Percentiles rank a stretch among this genome's conserved stretches.
Evolutionary conservation across 768 basidiomycete species (phyloP).

Genomic region (Paxillus rubicundulus): DNA sequence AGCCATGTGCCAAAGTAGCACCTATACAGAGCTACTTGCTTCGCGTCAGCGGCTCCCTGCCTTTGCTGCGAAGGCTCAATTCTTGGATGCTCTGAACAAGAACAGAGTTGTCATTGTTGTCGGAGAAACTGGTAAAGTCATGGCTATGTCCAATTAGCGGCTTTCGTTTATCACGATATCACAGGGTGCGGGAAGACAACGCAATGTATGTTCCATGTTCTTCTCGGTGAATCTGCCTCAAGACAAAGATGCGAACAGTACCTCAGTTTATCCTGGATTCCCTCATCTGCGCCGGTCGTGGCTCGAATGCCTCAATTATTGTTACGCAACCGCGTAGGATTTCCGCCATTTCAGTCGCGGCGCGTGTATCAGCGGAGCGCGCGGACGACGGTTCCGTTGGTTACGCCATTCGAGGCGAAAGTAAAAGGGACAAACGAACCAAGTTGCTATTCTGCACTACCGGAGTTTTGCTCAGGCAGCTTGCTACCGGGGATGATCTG

Average conservation of each 20-base stretch:
- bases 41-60: slow-evolving; percentile 70
- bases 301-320: slow-evolving; percentile 70
- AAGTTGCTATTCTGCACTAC: slow-evolving; percentile 90
- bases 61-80: slow-evolving; percentile 61
- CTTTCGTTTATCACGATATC: slow-evolving; percentile 4
- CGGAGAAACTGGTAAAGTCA: slow-evolving; percentile 74
- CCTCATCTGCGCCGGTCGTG: slow-evolving; percentile 58
- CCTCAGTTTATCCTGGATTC: slow-evolving; percentile 90
- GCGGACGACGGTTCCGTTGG: slow-evolving; percentile 76
- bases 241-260: slow-evolving; percentile 39
- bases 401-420: slow-evolving; percentile 88
- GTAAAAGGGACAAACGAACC: slow-evolving; percentile 60
- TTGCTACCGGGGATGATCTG: slow-evolving; percentile 72
- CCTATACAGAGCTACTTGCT: slow-evolving; percentile 57
- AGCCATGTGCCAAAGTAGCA: slow-evolving; percentile 37
- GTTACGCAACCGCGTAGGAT: slow-evolving; percentile 89
- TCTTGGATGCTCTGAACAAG: slow-evolving; percentile 54
- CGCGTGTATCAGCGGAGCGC: slow-evolving; percentile 82
- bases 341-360: slow-evolving; percentile 85
- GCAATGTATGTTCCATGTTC: slow-evolving; percentile 49
- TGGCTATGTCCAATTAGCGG: not conserved
- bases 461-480: slow-evolving; percentile 81
- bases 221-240: not conserved
- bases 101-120: slow-evolving; percentile 79
- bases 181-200: slow-evolving; percentile 89